A percentile compares a stretch with the other conserved stretches of the same genome.
These are phyloP conservation scores for Barnettozyma populi DNA, from an alignment of 805 yeast species.

Conservation along the genomic window DNA sequence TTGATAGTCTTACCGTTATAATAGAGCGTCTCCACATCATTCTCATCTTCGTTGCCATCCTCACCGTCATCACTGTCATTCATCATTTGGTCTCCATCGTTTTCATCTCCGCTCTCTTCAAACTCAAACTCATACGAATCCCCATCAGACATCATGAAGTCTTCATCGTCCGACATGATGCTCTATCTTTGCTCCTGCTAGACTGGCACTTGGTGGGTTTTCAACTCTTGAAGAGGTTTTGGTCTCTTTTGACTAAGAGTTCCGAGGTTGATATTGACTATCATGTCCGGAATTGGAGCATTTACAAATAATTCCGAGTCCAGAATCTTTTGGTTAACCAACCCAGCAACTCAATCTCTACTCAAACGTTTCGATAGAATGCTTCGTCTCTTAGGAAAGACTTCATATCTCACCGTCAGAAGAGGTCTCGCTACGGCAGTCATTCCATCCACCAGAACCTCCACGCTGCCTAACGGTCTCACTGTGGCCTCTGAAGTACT, in stretches of 20 bases:
- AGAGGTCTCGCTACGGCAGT: conserved; percentile 1
- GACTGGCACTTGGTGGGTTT: too few species aligned
- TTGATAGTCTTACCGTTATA: conserved; percentile 24
- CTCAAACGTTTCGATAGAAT: neutral
- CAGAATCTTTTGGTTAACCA: neutral
- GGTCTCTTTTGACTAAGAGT: neutral
- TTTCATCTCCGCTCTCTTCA: conserved; percentile 19
- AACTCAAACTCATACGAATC: conserved; percentile 27
- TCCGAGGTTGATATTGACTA: neutral
- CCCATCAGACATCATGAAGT: conserved; percentile 27
- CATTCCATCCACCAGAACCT: conserved; percentile 50
- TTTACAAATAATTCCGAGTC: neutral
- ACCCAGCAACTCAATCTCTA: neutral
- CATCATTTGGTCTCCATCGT: conserved; percentile 1
- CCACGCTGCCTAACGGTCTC: conserved; percentile 82
- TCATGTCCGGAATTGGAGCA: neutral
- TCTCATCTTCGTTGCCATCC: conserved; percentile 16
- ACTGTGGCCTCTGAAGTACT: conserved; percentile 88
- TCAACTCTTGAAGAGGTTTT: too few species aligned
- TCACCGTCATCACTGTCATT: conserved; percentile 9
- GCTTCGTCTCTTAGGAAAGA: conserved; percentile 11
- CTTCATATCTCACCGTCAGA: neutral
- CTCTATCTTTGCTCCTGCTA: neutral
- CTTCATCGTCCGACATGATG: conserved; percentile 25
- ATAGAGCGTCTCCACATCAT: conserved; percentile 26